Base-by-base conservation (phyloP, 2,329 filamentous ascomycete genomes). In the Aureobasidium sp. region DNA sequence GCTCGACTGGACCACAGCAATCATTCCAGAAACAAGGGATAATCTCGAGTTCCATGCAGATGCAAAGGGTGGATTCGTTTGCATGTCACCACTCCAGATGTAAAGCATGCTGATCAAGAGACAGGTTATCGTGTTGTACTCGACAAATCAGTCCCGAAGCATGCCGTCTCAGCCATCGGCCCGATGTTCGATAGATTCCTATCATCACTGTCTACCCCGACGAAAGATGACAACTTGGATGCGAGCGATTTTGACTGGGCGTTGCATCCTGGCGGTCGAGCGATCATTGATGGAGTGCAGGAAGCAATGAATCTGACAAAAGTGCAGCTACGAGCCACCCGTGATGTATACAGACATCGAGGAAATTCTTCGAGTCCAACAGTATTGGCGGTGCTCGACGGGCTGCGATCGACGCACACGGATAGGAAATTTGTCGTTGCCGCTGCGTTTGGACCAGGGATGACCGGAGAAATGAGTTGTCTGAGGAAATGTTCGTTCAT, bases 361-460 rank as follows among this genome's bases (percentile, higher is more conserved):
- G 87, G 87, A 1, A 90, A 90, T 73, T 87, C 84, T 64, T 88
- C 86, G 1, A 77, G 75, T 62, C 84, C 87, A 9, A 88, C 87
- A 2, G 84, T 89, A 13, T 83, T 88, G 67, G 84, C 84, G 65
- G 87, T 90, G 0, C 75, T 90, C 71, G 79, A 89, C 66, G 78
- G 81, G 13, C 67, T 89, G 66, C 77, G 86, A 0, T 47, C 27
- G 5, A 17, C 17, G 29, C 1, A 5, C 8, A 15, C 9, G 1
- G 5, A 29, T 0, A 26, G 13, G 5, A 8, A 47, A 1, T 10
- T 47, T 2, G 41, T 57, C 4, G 29, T 57, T 20, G 41, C 53
- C 7, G 43, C 53, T 34, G 26, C 53, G 0, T 57, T 57, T 12
- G 53, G 53, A 3, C 53, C 53, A 1, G 53, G 53, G 5, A 5